Base-by-base conservation (phyloP, 345 rosid genomes). In the Lumnitzera racemosa region DNA sequence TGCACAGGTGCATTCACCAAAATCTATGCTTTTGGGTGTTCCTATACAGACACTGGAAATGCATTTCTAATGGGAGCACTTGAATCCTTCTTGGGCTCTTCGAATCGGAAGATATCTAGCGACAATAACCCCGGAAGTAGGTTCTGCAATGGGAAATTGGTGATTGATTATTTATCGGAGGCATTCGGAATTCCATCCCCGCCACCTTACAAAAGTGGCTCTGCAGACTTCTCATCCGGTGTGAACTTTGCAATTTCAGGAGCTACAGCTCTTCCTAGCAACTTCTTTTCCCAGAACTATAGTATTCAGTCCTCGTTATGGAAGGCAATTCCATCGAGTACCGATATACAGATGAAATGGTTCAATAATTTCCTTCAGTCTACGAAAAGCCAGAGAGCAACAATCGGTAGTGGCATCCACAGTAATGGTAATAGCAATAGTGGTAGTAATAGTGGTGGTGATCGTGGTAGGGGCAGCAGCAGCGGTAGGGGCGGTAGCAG, bases 161-260 rank as follows among this genome's bases (percentile, higher is more conserved):
- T 78, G n/a, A 56, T 81, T 27, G 83, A 81, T 62, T 78, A 55
- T 53, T 68, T 78, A 2, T 67, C 77, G 2, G 74, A 76, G 2
- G 15, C 56, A 12, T 63, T 81, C 17, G 65, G 54, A 0, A 9
- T 78, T 12, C 77, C 82, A 47, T 29, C 79, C 9, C 12, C 76
- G 13, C 69, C 74, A 15, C 51, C 78, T 4, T 64, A 31, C 31
- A 67, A 72, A 61, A 47, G 69, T 27, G 1, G 25, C 12, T 12
- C 63, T 2, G 64, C 49, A 11, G 17, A 67, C 47, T 65, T 70
- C 74, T 29, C 68, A 0, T 12, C 14, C 0, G 86, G 83, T 12
- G 72, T 53, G 8, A 78, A 76, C 66, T 81, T 78, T 47, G 83
- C 81, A 0, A 15, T 76, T 3, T 81, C 73, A 3, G 86, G 86